Percentiles rank a stretch among this genome's conserved stretches.
Conservation (phyloP, 2,329 filamentous ascomycete genomes). For the Acephala macrosclerotiorum region DNA sequence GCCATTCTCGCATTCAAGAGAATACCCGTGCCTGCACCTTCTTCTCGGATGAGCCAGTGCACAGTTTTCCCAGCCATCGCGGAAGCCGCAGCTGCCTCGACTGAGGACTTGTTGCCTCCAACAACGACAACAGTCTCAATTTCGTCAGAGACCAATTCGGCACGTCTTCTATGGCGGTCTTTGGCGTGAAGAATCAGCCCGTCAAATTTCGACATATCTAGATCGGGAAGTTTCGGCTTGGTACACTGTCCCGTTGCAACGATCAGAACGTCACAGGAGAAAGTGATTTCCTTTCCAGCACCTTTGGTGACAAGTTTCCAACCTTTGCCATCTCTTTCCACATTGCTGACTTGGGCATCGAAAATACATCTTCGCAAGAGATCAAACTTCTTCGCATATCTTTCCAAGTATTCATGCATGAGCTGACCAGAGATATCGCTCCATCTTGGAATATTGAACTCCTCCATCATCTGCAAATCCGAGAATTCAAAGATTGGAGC, state of each 20-base stretch:
- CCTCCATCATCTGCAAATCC: slow-evolving; percentile 10
- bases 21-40: slow-evolving; percentile 19
- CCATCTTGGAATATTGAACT: slow-evolving; percentile 10
- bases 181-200: slow-evolving; percentile 26
- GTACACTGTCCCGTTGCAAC: slow-evolving; percentile 28
- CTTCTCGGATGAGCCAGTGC: slow-evolving; percentile 31
- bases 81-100: slow-evolving; percentile 26
- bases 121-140: slow-evolving; percentile 27
- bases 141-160: slow-evolving; percentile 17
- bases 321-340: slow-evolving; percentile 12
- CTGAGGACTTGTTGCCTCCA: slow-evolving; percentile 32
- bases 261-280: slow-evolving; percentile 14
- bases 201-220: slow-evolving; percentile 19
- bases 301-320: slow-evolving; percentile 20
- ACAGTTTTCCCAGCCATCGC: slow-evolving; percentile 28
- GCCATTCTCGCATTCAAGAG: neutral
- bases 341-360: slow-evolving; percentile 51
- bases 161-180: slow-evolving; percentile 18
- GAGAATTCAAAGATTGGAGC: slow-evolving; percentile 6
- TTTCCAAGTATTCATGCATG: slow-evolving; percentile 31
- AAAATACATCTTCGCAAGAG: slow-evolving; percentile 19
- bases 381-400: slow-evolving; percentile 26
- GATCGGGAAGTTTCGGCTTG: slow-evolving; percentile 24
- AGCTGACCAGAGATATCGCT: neutral
- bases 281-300: neutral